phyloP scores from a whole-genome alignment of 148 eudicot species.

The Hydrangea macrophylla region DNA sequence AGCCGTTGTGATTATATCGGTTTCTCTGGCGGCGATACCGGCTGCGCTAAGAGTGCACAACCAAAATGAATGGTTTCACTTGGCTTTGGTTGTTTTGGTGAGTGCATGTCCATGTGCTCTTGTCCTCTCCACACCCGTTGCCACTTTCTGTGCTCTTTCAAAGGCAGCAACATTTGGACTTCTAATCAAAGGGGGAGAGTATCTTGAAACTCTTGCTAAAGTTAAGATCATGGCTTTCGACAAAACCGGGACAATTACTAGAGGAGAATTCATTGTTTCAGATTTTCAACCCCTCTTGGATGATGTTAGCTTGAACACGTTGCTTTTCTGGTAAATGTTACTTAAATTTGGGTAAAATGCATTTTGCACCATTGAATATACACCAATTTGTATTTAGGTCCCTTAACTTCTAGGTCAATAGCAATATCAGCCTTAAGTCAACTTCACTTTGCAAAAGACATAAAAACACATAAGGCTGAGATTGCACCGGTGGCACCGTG shows the following conservation, averaged over 20 bases:
- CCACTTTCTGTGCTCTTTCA: slow-evolving; percentile 85
- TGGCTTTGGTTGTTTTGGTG: slow-evolving; percentile 77
- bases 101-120: slow-evolving; percentile 97
- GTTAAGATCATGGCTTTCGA: slow-evolving; percentile 74
- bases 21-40: slow-evolving; percentile 56
- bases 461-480: too few species aligned
- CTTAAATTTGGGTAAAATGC: too few species aligned
- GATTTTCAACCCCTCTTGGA: slow-evolving; percentile 42
- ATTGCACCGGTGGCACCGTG: too few species aligned
- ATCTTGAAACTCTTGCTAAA: slow-evolving; percentile 71
- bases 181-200: slow-evolving; percentile 83
- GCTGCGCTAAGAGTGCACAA: slow-evolving; percentile 50
- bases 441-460: too few species aligned
- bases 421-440: too few species aligned
- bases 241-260: slow-evolving; percentile 89
- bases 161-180: slow-evolving; percentile 82
- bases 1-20: slow-evolving; percentile 68
- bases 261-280: slow-evolving; percentile 68
- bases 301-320: slow-evolving; percentile 36
- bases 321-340: slow-evolving; percentile 61
- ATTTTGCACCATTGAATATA: too few species aligned
- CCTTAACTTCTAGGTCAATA: too few species aligned
- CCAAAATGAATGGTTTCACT: slow-evolving; percentile 53
- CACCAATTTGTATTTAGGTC: too few species aligned
- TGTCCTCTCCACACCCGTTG: slow-evolving; percentile 88